Evolutionary conservation across 768 basidiomycete species (phyloP).

Genomic region (Cytidiella melzeri): DNA sequence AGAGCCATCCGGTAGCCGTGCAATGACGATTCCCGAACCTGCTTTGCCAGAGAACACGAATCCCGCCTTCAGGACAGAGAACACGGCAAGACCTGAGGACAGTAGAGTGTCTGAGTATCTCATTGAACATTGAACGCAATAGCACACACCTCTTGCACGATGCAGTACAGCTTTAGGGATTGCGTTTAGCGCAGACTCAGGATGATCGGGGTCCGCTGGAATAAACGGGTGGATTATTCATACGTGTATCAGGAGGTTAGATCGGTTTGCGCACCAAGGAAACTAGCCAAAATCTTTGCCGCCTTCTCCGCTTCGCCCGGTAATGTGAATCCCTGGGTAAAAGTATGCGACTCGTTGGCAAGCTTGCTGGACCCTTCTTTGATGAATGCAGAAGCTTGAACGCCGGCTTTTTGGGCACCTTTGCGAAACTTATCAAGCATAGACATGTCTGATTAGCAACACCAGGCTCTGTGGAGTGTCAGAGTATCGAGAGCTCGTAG

Average conservation of each 20-base stretch:
- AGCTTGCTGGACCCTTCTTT: conserved; percentile 62
- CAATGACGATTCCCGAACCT: conserved; percentile 89
- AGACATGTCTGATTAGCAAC: conserved; percentile 31
- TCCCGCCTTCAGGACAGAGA: conserved; percentile 90
- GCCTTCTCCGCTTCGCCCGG: conserved; percentile 94
- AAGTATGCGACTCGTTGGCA: conserved; percentile 68
- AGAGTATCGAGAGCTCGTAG: too few relatives aligned
- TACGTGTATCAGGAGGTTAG: background rate
- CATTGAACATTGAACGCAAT: conserved; percentile 1
- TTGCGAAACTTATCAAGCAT: conserved; percentile 75
- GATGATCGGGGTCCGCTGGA: conserved; percentile 68
- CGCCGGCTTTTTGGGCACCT: conserved; percentile 76
- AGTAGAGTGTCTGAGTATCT: background rate
- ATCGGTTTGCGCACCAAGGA: conserved; percentile 59
- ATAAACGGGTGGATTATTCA: background rate
- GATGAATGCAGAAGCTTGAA: conserved; percentile 74
- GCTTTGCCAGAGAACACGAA: conserved; percentile 95
- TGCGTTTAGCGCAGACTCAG: conserved; percentile 87
- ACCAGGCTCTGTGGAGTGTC: background rate
- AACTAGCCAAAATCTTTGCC: conserved; percentile 83
- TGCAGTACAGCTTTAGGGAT: conserved; percentile 92
- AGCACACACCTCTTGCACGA: conserved; percentile 70
- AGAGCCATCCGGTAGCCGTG: conserved; percentile 88
- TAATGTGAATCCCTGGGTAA: conserved; percentile 80
- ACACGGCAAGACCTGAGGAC: conserved; percentile 78